Evolutionary conservation across 176 grass and related monocot genomes (phyloP).

Genomic region (Triticum urartu): DNA sequence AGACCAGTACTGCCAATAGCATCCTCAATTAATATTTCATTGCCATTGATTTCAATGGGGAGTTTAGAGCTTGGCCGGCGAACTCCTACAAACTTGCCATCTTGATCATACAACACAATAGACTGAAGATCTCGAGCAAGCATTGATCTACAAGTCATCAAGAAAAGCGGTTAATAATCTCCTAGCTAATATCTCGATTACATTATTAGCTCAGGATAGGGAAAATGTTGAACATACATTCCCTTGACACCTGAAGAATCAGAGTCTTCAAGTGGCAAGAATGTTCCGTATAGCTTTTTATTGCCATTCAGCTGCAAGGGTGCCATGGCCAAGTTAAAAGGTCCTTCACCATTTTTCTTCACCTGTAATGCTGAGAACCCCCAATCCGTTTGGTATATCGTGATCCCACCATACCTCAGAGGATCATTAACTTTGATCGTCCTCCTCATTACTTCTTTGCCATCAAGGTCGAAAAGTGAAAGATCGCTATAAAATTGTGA

Average conservation of each 20-base stretch:
- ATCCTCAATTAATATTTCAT: conserved; percentile 91
- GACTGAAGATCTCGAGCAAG: conserved; percentile 94
- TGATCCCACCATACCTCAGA: conserved; percentile 74
- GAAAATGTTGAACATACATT: conserved; percentile 66
- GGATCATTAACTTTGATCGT: conserved; percentile 97
- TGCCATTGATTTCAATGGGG: conserved; percentile 91
- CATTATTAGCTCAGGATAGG: not conserved
- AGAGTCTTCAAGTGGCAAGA: conserved; percentile 66
- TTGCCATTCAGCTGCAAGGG: conserved; percentile 76
- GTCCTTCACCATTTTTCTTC: conserved; percentile 87
- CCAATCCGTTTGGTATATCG: conserved; percentile 97
- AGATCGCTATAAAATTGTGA: conserved; percentile 92
- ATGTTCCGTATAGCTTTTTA: conserved; percentile 81
- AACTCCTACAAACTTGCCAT: conserved; percentile 92
- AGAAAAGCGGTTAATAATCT: conserved; percentile 2
- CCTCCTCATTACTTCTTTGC: conserved; percentile 84
- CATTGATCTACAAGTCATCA: conserved; percentile 72
- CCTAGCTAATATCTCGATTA: not conserved
- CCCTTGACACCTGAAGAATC: conserved; percentile 76
- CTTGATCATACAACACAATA: conserved; percentile 96
- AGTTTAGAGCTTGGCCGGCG: conserved; percentile 86
- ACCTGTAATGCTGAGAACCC: conserved; percentile 88
- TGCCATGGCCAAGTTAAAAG: conserved; percentile 91
- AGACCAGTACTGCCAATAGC: conserved; percentile 91
- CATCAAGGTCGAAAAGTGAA: conserved; percentile 83